Evolutionary conservation across 1,284 basidiomycete genomes (phyloP), one percentile per base, ranked within the genome.

Genomic region (Ceraceosorus guamensis): DNA sequence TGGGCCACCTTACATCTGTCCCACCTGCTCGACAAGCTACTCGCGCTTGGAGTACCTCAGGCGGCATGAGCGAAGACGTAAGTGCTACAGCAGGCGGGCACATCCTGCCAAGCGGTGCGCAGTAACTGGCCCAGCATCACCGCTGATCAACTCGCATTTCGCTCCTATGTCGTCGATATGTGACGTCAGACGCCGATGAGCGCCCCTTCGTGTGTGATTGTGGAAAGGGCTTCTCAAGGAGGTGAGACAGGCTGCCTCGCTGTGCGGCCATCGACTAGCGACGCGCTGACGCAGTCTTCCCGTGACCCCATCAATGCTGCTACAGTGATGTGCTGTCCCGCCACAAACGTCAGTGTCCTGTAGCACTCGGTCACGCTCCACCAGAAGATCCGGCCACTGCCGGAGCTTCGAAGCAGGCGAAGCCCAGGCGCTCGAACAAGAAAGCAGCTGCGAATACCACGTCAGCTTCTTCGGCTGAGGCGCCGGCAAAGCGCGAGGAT

Each of bases 161-260:
- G 10, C 10, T 14, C 46, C 49, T 53, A 4, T 10, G n/a, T 37
- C n/a, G 45, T 18, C 32, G 31, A n/a, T 55, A 10, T 14, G n/a
- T 18, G n/a, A 30, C 48, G 18, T 16, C 55, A 68, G 66, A 75
- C 44, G 69, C 70, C 39, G 72, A 75, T 50, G 73, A 73, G 35
- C 67, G 72, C 10, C 72, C 72, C 0, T 75, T 75, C 46, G 64
- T 73, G 16, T 75, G 73, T 55, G 68, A 71, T 16, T 75, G 73
- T 48, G 71, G 71, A 13, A 75, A 75, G 54, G 67, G 71, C 37
- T 75, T 75, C 56, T 73, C 72, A 6, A 57, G 72, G 48, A 73
- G 65, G 66, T 67, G 56, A 52, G 63, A 41, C 24, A 4, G 10
- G 18, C 14, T 31, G 2, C 41, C n/a, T 16, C 7, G 4, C 16